Evolutionary conservation across 2,329 filamentous ascomycete genomes (phyloP).

Genomic region (Dactylonectria estremocensis): DNA sequence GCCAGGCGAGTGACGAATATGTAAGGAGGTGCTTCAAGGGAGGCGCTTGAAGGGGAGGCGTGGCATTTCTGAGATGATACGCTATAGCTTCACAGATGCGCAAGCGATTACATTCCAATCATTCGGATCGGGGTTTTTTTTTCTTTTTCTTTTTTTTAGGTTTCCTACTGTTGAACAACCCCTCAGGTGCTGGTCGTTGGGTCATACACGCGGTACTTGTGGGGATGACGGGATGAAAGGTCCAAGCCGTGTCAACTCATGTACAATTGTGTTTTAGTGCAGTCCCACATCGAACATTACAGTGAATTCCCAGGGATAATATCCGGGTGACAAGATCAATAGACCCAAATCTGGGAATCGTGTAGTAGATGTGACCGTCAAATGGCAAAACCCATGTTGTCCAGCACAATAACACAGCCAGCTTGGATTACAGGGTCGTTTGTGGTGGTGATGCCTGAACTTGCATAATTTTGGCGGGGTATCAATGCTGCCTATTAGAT

Average conservation of each 20-base stretch:
- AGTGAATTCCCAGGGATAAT: slow-evolving; percentile 2
- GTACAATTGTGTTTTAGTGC: not conserved
- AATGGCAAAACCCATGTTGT: not conserved
- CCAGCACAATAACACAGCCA: not conserved
- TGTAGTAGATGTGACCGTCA: not conserved
- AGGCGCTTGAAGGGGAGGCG: slow-evolving; percentile 15
- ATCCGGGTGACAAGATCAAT: not conserved
- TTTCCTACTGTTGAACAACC: slow-evolving; percentile 1
- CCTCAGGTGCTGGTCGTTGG: slow-evolving; percentile 10
- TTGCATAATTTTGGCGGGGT: slow-evolving; percentile 24
- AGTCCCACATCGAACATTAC: slow-evolving; percentile 18
- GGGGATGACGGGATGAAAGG: slow-evolving; percentile 13
- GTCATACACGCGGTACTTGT: not conserved
- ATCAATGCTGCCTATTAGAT: slow-evolving; percentile 19
- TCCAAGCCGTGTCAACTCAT: not conserved
- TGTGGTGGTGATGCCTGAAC: not conserved
- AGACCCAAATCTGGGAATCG: not conserved
- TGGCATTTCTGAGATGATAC: not conserved
- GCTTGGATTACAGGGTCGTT: not conserved
- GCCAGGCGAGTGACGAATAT: slow-evolving; percentile 27
- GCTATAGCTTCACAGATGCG: not conserved
- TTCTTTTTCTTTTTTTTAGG: no score
- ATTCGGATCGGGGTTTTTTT: no score
- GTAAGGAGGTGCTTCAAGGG: slow-evolving; percentile 5
- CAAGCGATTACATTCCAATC: slow-evolving; percentile 10